Conservation (phyloP, 768 basidiomycete genomes). For the Lentinula raphanica region DNA sequence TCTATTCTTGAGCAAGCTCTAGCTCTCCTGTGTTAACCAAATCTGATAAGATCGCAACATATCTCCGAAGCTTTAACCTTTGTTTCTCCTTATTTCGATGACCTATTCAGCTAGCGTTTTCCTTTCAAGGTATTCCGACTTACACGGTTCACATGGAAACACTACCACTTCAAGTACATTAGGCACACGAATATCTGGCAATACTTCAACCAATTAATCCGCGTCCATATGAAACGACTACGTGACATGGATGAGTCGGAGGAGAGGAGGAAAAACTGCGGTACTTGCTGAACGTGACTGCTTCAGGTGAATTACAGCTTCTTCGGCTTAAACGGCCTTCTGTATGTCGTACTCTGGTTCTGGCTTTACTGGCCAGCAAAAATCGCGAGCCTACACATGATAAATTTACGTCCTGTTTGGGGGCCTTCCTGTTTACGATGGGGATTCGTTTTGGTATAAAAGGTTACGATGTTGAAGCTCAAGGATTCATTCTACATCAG, state of each 20-base stretch:
- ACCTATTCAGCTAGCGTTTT: background rate
- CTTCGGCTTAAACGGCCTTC: background rate
- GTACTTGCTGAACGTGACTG: background rate
- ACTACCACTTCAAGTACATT: background rate
- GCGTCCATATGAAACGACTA: background rate
- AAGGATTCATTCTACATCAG: background rate
- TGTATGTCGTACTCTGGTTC: background rate
- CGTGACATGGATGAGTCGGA: background rate
- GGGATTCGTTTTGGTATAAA: background rate
- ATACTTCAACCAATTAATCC: background rate
- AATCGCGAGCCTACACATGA: background rate
- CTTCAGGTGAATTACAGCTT: background rate
- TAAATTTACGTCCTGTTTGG: background rate
- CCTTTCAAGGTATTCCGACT: background rate
- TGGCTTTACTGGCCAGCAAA: background rate
- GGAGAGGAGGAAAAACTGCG: conserved; percentile 14
- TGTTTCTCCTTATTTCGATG: background rate
- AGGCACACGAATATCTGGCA: background rate
- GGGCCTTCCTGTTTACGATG: background rate
- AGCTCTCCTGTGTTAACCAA: background rate
- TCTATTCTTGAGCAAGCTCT: background rate
- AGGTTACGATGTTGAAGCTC: no score
- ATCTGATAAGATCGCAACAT: background rate
- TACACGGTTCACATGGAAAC: background rate
- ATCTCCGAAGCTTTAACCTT: conserved; percentile 4